Percentiles rank a stretch among this genome's conserved stretches.
Evolutionary conservation across 2,329 filamentous ascomycete species (phyloP).

Genomic region (Epichloe scottii): DNA sequence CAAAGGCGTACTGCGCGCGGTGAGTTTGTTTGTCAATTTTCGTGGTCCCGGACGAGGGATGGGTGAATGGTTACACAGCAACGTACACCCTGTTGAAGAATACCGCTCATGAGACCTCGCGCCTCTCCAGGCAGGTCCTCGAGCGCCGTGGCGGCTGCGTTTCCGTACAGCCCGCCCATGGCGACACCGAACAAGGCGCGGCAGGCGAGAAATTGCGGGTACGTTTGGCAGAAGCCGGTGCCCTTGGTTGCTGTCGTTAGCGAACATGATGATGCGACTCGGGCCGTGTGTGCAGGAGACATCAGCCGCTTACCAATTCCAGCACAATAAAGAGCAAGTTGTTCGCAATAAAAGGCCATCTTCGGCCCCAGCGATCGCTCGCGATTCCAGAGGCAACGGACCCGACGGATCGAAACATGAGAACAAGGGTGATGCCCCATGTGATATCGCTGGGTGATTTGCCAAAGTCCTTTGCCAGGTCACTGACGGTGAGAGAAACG

Average conservation of each 20-base stretch:
- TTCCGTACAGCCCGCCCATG: constrained; percentile 73
- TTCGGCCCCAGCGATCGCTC: constrained; percentile 43
- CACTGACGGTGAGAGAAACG: constrained; percentile 44
- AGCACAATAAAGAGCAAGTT: constrained; percentile 60
- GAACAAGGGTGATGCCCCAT: constrained; percentile 51
- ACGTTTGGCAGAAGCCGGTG: constrained; percentile 58
- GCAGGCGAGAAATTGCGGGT: constrained; percentile 60
- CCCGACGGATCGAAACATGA: constrained; percentile 48
- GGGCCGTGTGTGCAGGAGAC: not conserved
- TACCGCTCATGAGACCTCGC: constrained; percentile 62
- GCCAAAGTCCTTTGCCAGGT: constrained; percentile 39
- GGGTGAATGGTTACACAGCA: not conserved
- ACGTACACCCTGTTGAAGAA: constrained; percentile 56
- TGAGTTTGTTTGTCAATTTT: not conserved
- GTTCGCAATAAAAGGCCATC: constrained; percentile 66
- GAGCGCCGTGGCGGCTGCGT: constrained; percentile 65
- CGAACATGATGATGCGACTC: not conserved
- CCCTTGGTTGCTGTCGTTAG: constrained; percentile 24
- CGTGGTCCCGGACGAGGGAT: too few relatives aligned
- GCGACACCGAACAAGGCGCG: constrained; percentile 66
- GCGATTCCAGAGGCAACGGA: constrained; percentile 42
- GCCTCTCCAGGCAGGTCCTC: constrained; percentile 59
- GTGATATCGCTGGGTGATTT: constrained; percentile 45
- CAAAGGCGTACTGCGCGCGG: constrained; percentile 37
- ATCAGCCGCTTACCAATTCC: constrained; percentile 45